Evolutionary conservation across 495 filamentous ascomycete genomes (phyloP), one percentile per base, ranked within the genome.

Genomic region (Tirmania nivea): DNA sequence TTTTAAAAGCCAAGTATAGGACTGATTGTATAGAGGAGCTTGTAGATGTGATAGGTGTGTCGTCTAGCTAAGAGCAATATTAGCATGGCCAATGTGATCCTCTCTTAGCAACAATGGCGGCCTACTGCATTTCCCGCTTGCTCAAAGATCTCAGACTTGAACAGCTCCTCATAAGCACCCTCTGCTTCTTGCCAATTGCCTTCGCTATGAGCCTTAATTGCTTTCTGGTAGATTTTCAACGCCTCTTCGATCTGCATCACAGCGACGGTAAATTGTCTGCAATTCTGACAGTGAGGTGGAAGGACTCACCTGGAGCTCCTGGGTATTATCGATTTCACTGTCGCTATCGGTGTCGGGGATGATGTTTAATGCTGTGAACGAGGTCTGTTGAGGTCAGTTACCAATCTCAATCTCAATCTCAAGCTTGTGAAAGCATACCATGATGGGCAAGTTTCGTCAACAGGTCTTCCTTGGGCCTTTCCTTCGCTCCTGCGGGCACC

Each of bases 241-340:
- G 90, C 86, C 67, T 99, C 90, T 65, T 99, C 90, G 63, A 96
- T 89, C 73, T 89, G 21, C 34, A 34, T 45, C 34, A 47, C 10
- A 17, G 25, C 25, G 7, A 31, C 25, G 25, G 3, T 31, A 31
- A 31, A 31, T 31, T 31, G 25, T 3, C 10, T 14, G 47, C 36
- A 34, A 16, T 11, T n/a, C n/a, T 4, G n/a, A 55, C 8, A 45
- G 31, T 17, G n/a, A 7, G 4, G 17, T 52, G 16, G 25, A 35
- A 14, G 52, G 47, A 57, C 57, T 11, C 35, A 76, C 75, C 60
- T 82, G 88, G 51, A 99, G 78, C 64, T 96, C 87, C 68, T 84
- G 87, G 48, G 87, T 95, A 56, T 89, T 85, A 60, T 99, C 90
- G 62, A 94, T 69, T 67, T 95, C 90, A 60, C 90, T 85, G 57